Conservation (phyloP, 345 rosid genomes). For the Salix purpurea region DNA sequence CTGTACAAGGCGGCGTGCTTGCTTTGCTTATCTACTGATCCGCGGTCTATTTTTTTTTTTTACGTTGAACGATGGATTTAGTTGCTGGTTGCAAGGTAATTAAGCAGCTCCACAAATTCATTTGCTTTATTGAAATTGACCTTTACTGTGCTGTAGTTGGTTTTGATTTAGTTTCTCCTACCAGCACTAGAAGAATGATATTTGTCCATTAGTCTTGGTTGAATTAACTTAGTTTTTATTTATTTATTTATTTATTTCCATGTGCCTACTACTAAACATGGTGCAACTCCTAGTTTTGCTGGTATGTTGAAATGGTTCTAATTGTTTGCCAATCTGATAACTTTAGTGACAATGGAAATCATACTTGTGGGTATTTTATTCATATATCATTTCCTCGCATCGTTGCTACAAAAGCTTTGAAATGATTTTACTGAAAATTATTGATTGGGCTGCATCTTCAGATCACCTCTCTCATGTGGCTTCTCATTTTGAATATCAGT, state of each 20-base stretch:
- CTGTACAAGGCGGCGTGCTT: slow-evolving; percentile 22
- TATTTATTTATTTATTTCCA: neutral
- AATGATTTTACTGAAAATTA: neutral
- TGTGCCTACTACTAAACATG: neutral
- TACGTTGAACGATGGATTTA: slow-evolving; percentile 61
- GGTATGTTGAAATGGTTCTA: too few species aligned
- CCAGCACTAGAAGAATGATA: too few species aligned
- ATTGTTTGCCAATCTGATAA: too few species aligned
- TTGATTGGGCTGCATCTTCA: neutral
- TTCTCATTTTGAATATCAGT: neutral
- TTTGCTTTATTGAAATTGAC: neutral
- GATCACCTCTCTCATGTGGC: neutral
- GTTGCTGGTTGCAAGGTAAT: slow-evolving; percentile 72
- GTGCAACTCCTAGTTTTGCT: neutral
- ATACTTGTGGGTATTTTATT: neutral
- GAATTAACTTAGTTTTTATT: neutral
- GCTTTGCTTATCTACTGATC: slow-evolving; percentile 21
- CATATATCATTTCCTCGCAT: too few species aligned
- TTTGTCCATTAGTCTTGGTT: neutral
- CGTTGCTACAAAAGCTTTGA: neutral
- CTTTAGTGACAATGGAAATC: neutral
- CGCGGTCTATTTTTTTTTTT: slow-evolving; percentile 14
- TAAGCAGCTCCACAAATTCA: neutral
- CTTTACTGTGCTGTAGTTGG: neutral
- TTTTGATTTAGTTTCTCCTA: neutral